A percentile compares a stretch with the other conserved stretches of the same genome.
phyloP scores from a whole-genome alignment of 352 stramenopile species.

The Globisporangium viniferum region DNA sequence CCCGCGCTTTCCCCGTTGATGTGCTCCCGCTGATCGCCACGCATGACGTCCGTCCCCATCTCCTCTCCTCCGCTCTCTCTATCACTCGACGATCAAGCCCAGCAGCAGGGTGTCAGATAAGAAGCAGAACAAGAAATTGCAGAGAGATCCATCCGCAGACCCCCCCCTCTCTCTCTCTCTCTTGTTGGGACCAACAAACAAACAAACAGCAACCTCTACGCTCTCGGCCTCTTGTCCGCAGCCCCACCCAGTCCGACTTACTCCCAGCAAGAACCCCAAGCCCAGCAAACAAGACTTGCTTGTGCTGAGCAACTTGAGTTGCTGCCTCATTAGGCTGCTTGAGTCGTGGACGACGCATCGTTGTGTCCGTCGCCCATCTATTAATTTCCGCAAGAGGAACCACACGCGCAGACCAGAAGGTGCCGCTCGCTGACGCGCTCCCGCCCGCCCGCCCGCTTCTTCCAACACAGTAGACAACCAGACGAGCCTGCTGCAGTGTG shows the following conservation, averaged over 20 bases:
- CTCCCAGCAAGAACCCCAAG: background rate
- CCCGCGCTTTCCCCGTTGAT: background rate
- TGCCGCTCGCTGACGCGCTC: no score
- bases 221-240: background rate
- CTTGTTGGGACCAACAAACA: background rate
- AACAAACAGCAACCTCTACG: background rate
- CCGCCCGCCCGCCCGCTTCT: no score
- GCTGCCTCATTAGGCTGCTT: background rate
- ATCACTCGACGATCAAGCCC: background rate
- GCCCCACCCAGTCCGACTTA: background rate
- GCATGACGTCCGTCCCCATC: background rate
- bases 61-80: background rate
- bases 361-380: background rate
- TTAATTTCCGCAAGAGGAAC: background rate
- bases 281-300: background rate
- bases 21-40: background rate
- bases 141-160: background rate
- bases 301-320: no score
- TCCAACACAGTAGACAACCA: no score
- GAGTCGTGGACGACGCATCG: background rate
- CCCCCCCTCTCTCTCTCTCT: background rate
- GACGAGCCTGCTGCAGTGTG: no score
- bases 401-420: background rate
- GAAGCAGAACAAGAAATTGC: background rate
- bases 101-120: background rate